Base-by-base conservation (phyloP, 768 basidiomycete species). In the Boletus vermiculosoides region DNA sequence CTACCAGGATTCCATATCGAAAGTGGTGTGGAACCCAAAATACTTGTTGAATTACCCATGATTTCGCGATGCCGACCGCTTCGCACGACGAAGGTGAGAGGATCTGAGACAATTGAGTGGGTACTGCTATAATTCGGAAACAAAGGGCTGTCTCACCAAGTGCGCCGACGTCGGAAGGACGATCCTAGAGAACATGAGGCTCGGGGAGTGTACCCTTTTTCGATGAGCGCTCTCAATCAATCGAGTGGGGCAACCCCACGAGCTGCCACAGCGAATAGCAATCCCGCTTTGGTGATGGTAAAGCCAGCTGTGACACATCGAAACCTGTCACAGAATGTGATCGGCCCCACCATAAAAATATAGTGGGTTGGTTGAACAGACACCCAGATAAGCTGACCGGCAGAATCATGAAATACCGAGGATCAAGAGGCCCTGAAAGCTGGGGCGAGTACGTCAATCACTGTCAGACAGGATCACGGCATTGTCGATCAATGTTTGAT, bases 1-100 rank as follows among this genome's bases (percentile, higher is more conserved):
- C 86, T 4, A 82, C 81, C 1, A 90, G 64, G 23, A 91, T 77
- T 0, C 88, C 90, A 62, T 84, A 82, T 46, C 88, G 76, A 64
- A 91, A 90, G 25, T 86, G 79, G 63, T 88, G 85, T 0, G 90
- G 89, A 4, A 90, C 87, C 83, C 87, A 89, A 63, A 87, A 89
- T 50, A 86, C 63, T 58, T 81, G 80, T 50, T 80, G 80, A 52
- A 83, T 72, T n/a, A 80, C 45, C 75, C 77, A 84, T 0, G 83
- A 83, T 20, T 84, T 74, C 7, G 68, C 37, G 11, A 83, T 64
- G 12, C 88, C 86, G 4, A 86, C 68, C 4, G 63, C 63, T 57
- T 85, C 79, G 59, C 91, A 90, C 4, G 20, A 87, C 71, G 13
- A 88, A 73, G 25, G 84, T 64, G 15, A 90, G 75, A 52, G 18